Evolutionary conservation across 441 rosid species (phyloP).

Genomic region (Capsella rubella): DNA sequence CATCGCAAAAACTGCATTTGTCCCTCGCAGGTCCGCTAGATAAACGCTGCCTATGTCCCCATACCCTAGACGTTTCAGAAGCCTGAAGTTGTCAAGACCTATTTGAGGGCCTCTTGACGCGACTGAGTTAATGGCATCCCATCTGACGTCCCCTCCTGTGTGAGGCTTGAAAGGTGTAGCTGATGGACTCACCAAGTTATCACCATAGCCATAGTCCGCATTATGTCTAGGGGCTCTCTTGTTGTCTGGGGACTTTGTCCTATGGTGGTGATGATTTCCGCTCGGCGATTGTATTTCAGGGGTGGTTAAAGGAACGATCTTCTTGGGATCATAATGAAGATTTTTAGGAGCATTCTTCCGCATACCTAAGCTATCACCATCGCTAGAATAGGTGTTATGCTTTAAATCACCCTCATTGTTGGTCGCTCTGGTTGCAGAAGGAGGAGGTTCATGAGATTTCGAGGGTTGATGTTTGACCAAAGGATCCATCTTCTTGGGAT

Average conservation of each 20-base stretch:
- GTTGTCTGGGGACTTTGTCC: conserved; percentile 34
- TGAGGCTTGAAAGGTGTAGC: conserved; percentile 67
- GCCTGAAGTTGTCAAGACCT: conserved; percentile 72
- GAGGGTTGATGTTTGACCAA: conserved; percentile 37
- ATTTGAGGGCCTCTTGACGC: conserved; percentile 54
- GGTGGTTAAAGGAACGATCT: conserved; percentile 44
- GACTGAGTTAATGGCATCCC: conserved; percentile 72
- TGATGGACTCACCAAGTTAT: conserved; percentile 57
- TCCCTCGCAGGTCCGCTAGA: conserved; percentile 81
- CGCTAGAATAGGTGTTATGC: conserved; percentile 28
- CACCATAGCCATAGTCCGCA: conserved; percentile 43
- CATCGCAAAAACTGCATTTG: conserved; percentile 72
- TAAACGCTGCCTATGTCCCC: conserved; percentile 91
- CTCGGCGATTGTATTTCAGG: conserved; percentile 30
- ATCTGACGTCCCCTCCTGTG: conserved; percentile 81
- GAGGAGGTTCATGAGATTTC: conserved; percentile 43
- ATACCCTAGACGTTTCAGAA: conserved; percentile 81
- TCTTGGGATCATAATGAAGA: conserved; percentile 43
- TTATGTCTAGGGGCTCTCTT: conserved; percentile 41
- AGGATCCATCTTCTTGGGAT: conserved; percentile 61
- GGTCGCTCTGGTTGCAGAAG: conserved; percentile 15
- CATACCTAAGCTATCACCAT: conserved; percentile 31
- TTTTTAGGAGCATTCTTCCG: conserved; percentile 31
- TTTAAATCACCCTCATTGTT: conserved; percentile 37
- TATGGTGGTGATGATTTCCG: conserved; percentile 21